phyloP scores from a whole-genome alignment of 2,329 filamentous ascomycete species.

The Neospermospora avenae region DNA sequence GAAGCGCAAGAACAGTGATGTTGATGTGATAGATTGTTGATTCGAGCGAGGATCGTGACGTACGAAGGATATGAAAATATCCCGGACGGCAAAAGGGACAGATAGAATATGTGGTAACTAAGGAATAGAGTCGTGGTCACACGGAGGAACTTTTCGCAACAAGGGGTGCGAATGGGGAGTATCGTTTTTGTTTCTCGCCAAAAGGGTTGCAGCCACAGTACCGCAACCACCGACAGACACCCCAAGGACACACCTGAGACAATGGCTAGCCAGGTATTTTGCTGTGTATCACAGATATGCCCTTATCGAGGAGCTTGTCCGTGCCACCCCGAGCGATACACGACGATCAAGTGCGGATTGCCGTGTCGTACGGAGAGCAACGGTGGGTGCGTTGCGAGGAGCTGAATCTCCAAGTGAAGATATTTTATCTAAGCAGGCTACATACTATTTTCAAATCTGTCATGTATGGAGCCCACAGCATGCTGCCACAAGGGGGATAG shows the following conservation, averaged over 20 bases:
- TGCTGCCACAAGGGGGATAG: not conserved
- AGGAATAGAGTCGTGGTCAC: conserved; percentile 20
- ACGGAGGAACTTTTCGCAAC: conserved; percentile 20
- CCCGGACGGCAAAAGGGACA: conserved; percentile 2
- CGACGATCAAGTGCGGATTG: conserved; percentile 6
- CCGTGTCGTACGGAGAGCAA: not conserved
- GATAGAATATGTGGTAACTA: not conserved
- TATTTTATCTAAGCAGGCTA: not conserved
- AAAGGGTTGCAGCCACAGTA: conserved; percentile 13
- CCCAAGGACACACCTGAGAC: conserved; percentile 19
- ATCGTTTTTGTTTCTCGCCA: conserved; percentile 24
- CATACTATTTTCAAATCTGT: not conserved
- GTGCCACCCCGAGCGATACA: conserved; percentile 23
- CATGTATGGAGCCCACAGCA: not conserved
- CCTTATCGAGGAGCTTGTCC: conserved; percentile 21
- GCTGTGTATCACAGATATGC: conserved; percentile 22
- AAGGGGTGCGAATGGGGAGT: conserved; percentile 16
- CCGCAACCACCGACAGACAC: not conserved
- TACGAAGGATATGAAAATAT: conserved; percentile 8
- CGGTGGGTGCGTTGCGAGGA: not conserved
- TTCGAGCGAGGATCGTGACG: conserved; percentile 3
- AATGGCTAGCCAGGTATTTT: conserved; percentile 13
- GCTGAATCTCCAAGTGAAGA: not conserved
- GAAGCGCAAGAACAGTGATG: conserved; percentile 3
- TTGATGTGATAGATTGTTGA: conserved; percentile 1